Evolutionary conservation across 176 grass and related monocot species (phyloP), one percentile per base, ranked within the genome.

Genomic region (Elaeis guineensis): DNA sequence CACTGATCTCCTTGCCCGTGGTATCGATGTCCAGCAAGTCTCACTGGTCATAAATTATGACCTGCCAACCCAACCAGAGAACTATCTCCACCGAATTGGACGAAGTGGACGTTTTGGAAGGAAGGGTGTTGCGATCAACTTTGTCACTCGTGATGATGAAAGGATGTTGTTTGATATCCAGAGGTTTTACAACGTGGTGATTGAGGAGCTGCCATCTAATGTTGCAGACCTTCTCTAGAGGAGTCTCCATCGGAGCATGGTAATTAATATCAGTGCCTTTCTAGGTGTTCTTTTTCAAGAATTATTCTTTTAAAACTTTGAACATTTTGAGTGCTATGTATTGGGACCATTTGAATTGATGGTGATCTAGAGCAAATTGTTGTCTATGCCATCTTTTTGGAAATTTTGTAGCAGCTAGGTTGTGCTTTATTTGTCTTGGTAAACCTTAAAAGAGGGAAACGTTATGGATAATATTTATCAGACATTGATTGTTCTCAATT

Each of bases 1-100:
- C 25, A 92, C 88, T 0, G 88, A 92, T 59, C 74, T 91, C 2
- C 88, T 92, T 21, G 88, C 87, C 49, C 83, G 83, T 67, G 87
- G 88, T 80, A 91, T 91, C 0, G 88, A 87, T 75, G 88, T 91
- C 30, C 88, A 91, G 79, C 88, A 91, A 72, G 88, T 90, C 4
- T 90, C 86, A 9, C 63, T 90, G 23, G 86, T 90, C 57, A 90
- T 85, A 75, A 90, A 90, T 63, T 90, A 85, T 0, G 86, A 90
- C 57, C 75, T 90, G 28, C 86, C 86, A 0, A 90, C 86, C 17
- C 83, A 91, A 62, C 83, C 83, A 0, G 83, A 91, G 76, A 91
- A 91, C 66, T 91, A 91, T 50, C 83, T 91, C 3, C 89, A 93
- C 49, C 76, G 84, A 18, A 93, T 93, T 0, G 84, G 84, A 22